phyloP scores from a whole-genome alignment of 306 rosid species.

The Begonia masoniana region DNA sequence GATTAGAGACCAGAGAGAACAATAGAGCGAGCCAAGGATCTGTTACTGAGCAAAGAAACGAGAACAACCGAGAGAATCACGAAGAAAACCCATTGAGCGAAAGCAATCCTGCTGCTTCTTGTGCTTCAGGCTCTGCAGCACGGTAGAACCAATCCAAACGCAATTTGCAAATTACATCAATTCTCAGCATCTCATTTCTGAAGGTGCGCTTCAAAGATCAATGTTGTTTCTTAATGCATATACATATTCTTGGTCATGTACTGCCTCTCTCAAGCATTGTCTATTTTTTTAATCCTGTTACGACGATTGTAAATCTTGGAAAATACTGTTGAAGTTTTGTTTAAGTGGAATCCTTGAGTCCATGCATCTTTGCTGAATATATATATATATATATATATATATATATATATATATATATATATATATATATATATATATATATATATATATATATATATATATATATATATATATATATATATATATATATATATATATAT shows the following conservation, averaged over 20 bases:
- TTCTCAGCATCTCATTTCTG: slow-evolving; percentile 53
- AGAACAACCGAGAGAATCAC: slow-evolving; percentile 20
- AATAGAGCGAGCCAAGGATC: slow-evolving; percentile 18
- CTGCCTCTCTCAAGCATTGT: not conserved
- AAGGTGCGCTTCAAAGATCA: slow-evolving; percentile 20
- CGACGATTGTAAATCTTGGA: too few relatives aligned
- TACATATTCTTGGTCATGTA: slow-evolving; percentile 7
- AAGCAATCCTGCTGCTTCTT: slow-evolving; percentile 21
- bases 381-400: too few relatives aligned
- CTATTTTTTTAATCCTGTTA: too few relatives aligned
- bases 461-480: too few relatives aligned
- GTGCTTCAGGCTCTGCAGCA: slow-evolving; percentile 37
- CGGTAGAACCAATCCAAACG: slow-evolving; percentile 16
- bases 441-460: too few relatives aligned
- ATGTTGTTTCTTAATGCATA: not conserved
- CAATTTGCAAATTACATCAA: slow-evolving; percentile 34
- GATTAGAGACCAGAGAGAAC: slow-evolving; percentile 35
- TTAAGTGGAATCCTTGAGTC: not conserved
- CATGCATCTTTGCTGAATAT: too few relatives aligned
- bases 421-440: too few relatives aligned
- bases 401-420: too few relatives aligned
- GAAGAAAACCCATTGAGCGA: slow-evolving; percentile 21
- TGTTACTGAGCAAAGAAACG: slow-evolving; percentile 23
- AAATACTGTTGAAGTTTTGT: too few relatives aligned
- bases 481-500: too few relatives aligned